A percentile compares a stretch with the other conserved stretches of the same genome.
Conservation (phyloP, 1,284 basidiomycete genomes). For the Cutaneotrichosporon mucoides region DNA sequence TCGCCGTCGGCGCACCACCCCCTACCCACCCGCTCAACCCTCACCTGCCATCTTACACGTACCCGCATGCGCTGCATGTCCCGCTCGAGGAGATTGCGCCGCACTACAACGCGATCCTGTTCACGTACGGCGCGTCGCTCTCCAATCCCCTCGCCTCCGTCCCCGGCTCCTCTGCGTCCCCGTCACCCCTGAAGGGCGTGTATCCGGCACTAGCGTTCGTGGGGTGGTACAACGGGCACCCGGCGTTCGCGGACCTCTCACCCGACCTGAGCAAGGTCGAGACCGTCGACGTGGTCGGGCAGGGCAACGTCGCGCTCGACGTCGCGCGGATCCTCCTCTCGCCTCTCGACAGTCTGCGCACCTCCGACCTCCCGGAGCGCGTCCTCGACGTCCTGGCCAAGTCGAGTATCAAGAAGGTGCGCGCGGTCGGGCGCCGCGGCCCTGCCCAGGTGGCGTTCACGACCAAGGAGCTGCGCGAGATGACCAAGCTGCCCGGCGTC, state of each 20-base stretch:
- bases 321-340: slow-evolving; percentile 83
- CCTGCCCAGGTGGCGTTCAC: slow-evolving; percentile 89
- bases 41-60: slow-evolving; percentile 40
- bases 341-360: slow-evolving; percentile 59
- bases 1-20: slow-evolving; percentile 59
- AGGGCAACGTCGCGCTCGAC: slow-evolving; percentile 95
- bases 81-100: slow-evolving; percentile 46
- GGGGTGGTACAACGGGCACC: slow-evolving; percentile 97
- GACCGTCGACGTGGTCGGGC: slow-evolving; percentile 83
- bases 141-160: slow-evolving; percentile 43
- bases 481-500: slow-evolving; percentile 71
- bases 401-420: slow-evolving; percentile 62
- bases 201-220: slow-evolving; percentile 81
- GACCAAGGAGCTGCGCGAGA: slow-evolving; percentile 89
- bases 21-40: slow-evolving; percentile 20
- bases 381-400: slow-evolving; percentile 67
- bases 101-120: slow-evolving; percentile 53
- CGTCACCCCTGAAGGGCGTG: slow-evolving; percentile 56
- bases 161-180: slow-evolving; percentile 56
- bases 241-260: slow-evolving; percentile 53
- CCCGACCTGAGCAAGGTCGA: slow-evolving; percentile 56
- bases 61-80: slow-evolving; percentile 49
- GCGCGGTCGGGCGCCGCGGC: slow-evolving; percentile 79
- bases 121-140: slow-evolving; percentile 51
- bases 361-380: slow-evolving; percentile 73